Evolutionary conservation across 495 filamentous ascomycete species (phyloP), one percentile per base, ranked within the genome.

Genomic region (Xylaria castorea): DNA sequence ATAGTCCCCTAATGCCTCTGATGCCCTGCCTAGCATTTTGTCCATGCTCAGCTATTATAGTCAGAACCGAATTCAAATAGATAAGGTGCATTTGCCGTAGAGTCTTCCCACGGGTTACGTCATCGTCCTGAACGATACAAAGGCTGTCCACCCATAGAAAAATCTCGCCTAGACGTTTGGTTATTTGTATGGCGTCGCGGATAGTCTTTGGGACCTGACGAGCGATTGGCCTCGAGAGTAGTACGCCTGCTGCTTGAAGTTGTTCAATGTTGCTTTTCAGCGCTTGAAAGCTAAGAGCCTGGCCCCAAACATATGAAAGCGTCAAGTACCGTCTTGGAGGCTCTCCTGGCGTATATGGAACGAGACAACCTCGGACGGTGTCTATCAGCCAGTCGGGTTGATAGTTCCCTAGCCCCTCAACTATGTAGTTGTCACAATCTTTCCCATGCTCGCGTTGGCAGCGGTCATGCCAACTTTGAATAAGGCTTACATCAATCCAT

Each of bases 221-320:
- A 42, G 36, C 36, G 5, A 64, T 44, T 16, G 61, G 32, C 3
- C 58, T 38, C 1, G 61, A 64, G 12, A 64, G 61, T 14, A 64
- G 38, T 9, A 42, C 22, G 5, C 38, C 36, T 64, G 4, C 11
- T 14, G 3, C 22, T 44, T 64, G 38, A 64, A 64, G 61, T 42
- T 42, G 61, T 64, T 22, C 36, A 0, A 42, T 64, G n/a, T 44
- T 64, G 38, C 20, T n/a, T 38, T 22, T 38, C 25, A 22, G 32
- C 3, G 58, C 20, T 38, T 61, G 32, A 22, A 61, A 61, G 22
- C 18, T 61, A n/a, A 32, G 34, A 30, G 22, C 7, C 36, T 44
- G 36, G 22, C 61, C 61, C 61, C 61, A 64, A 18, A 64, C 61
- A n/a, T 64, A 64, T 6, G 36, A 42, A 44, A 64, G 61, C 5